Evolutionary conservation across 2,329 filamentous ascomycete genomes (phyloP).

Genomic region (Corinectria fuckeliana): DNA sequence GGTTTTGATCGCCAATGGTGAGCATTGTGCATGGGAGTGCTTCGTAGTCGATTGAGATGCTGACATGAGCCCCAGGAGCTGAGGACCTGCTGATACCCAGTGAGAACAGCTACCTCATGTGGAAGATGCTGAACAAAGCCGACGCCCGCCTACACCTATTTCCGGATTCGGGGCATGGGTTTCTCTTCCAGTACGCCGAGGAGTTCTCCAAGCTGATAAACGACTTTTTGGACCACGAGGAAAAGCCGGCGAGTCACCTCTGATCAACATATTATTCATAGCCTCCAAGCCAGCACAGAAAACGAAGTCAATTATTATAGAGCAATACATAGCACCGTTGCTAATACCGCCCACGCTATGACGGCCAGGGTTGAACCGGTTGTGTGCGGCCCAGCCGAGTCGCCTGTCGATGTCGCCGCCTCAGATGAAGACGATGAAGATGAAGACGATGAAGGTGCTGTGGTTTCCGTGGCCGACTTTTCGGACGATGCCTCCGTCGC

Average conservation of each 20-base stretch:
- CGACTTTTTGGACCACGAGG: slow-evolving; percentile 37
- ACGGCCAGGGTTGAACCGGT: neutral
- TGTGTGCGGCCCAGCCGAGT: neutral
- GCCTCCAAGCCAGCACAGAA: neutral
- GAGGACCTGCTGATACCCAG: slow-evolving; percentile 46
- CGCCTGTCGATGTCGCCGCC: neutral
- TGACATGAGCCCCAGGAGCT: slow-evolving; percentile 35
- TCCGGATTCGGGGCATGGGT: slow-evolving; percentile 46
- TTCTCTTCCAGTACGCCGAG: slow-evolving; percentile 44
- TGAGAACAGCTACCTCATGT: slow-evolving; percentile 47
- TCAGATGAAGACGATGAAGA: neutral
- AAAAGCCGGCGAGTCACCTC: slow-evolving; percentile 23
- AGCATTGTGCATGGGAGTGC: slow-evolving; percentile 10
- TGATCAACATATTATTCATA: neutral
- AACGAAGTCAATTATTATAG: neutral
- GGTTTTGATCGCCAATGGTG: slow-evolving; percentile 49
- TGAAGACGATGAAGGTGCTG: neutral
- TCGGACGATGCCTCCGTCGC: neutral
- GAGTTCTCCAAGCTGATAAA: slow-evolving; percentile 44
- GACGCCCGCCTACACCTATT: slow-evolving; percentile 44
- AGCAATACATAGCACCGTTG: neutral
- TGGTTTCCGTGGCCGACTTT: neutral
- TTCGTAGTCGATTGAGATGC: neutral
- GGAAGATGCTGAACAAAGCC: slow-evolving; percentile 42
- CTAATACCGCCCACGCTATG: neutral